Evolutionary conservation across 2,329 filamentous ascomycete genomes (phyloP), one percentile per base, ranked within the genome.

Genomic region (Cladosporium sp.): DNA sequence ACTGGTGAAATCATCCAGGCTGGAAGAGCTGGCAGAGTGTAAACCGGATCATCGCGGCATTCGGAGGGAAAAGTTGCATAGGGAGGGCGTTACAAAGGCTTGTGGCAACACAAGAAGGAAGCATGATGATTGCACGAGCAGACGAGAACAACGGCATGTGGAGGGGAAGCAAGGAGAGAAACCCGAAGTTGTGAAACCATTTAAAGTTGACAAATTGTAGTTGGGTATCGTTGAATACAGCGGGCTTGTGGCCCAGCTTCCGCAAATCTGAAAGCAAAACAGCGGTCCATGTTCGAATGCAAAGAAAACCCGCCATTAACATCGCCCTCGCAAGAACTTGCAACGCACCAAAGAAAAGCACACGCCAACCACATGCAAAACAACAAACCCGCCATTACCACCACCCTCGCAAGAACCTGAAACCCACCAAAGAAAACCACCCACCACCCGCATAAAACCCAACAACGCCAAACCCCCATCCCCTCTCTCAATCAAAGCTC

Each of bases 1-100:
- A 88, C 86, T 3, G 88, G 88, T 2, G 91, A 96, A 80, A 96
- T 97, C 72, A 88, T 98, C 69, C 95, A 99, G 79, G 84, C 96
- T 69, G 95, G 95, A 16, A 85, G 88, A 69, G 93, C 95, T 59
- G 92, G 89, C 36, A 83, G 85, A 58, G 76, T 72, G 18, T 76
- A 56, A 18, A 48, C 23, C 8, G 32, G 8, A 46, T 23, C 39
- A 46, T 46, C 39, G n/a, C 10, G 10, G 32, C 7, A 43, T 25
- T 14, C 7, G 23, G 32, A 26, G 56, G 11, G 34, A 8, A 43
- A 46, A 6, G 14, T 54, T 25, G 46, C 30, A 62, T 51, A 62
- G 30, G 28, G 59, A 54, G 30, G 59, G 59, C 59, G 59, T 51
- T 48, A 36, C 16, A 21, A 13, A 21, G 26, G 58, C 43, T 13